Evolutionary conservation across 2,329 filamentous ascomycete genomes (phyloP).

Genomic region (Penicillium sp.): DNA sequence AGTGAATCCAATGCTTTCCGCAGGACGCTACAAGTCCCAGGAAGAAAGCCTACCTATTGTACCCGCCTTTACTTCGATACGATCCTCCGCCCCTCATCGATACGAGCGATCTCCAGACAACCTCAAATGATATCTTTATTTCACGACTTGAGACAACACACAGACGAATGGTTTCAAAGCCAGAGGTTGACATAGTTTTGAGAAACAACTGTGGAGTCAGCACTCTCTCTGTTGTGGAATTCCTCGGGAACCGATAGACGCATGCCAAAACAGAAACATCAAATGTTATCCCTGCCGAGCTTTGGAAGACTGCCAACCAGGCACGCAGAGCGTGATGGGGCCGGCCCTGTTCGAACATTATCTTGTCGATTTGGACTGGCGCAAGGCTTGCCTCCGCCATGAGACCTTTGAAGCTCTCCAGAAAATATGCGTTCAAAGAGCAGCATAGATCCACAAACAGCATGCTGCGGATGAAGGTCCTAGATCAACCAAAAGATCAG

Average conservation of each 20-base stretch:
- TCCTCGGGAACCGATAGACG: constrained; percentile 36
- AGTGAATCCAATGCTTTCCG: constrained; percentile 27
- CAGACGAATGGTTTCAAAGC: constrained; percentile 8
- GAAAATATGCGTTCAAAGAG: constrained; percentile 12
- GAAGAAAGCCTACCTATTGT: constrained; percentile 19
- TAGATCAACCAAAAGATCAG: no score
- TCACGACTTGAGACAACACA: neutral
- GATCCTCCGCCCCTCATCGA: constrained; percentile 10
- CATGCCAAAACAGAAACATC: constrained; percentile 35
- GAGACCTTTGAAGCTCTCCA: constrained; percentile 23
- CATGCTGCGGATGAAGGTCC: constrained; percentile 9
- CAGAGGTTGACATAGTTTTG: constrained; percentile 35
- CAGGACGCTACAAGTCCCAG: constrained; percentile 26
- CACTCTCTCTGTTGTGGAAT: constrained; percentile 34
- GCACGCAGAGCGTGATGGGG: constrained; percentile 19
- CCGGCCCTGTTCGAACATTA: constrained; percentile 11
- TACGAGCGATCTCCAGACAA: constrained; percentile 7
- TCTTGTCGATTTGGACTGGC: constrained; percentile 18
- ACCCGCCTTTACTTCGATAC: constrained; percentile 26
- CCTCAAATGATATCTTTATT: constrained; percentile 17
- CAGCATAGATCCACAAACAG: constrained; percentile 13
- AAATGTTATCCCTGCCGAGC: constrained; percentile 18
- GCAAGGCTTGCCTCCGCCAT: constrained; percentile 16
- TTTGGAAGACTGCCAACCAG: constrained; percentile 18
- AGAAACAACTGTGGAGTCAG: constrained; percentile 31